Percentiles rank a stretch among this genome's conserved stretches.
Conservation (phyloP, 768 basidiomycete species). For the Amanita thiersii region DNA sequence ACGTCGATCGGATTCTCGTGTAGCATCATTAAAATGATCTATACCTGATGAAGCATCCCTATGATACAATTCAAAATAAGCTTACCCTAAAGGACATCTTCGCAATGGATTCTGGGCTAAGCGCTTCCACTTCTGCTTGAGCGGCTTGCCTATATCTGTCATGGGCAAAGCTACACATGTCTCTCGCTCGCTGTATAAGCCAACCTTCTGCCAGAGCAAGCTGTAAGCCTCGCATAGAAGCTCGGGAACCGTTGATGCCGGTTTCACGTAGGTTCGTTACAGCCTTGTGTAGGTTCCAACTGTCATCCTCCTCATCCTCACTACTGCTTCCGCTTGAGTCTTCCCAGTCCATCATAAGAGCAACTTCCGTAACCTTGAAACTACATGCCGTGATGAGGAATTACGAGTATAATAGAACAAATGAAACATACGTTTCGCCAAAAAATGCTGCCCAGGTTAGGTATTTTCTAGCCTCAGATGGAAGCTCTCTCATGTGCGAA, state of each 20-base stretch:
- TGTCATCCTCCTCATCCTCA: slow-evolving; percentile 43
- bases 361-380: slow-evolving; percentile 68
- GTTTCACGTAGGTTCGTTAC: slow-evolving; percentile 39
- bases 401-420: neutral
- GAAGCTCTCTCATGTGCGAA: slow-evolving; percentile 49
- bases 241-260: slow-evolving; percentile 33
- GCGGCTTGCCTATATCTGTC: slow-evolving; percentile 71
- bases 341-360: slow-evolving; percentile 69
- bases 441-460: slow-evolving; percentile 68
- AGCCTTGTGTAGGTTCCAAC: slow-evolving; percentile 45
- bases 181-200: slow-evolving; percentile 62
- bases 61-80: neutral
- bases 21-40: slow-evolving; percentile 70
- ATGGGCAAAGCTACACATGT: slow-evolving; percentile 72
- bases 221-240: slow-evolving; percentile 63
- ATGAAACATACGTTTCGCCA: slow-evolving; percentile 50
- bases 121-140: slow-evolving; percentile 44
- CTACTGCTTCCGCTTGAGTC: slow-evolving; percentile 44
- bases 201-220: slow-evolving; percentile 64
- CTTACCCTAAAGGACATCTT: slow-evolving; percentile 66
- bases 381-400: slow-evolving; percentile 21
- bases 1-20: slow-evolving; percentile 54
- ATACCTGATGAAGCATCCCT: too few relatives aligned
- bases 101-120: slow-evolving; percentile 40
- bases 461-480: slow-evolving; percentile 58